These are phyloP conservation scores for Croton laevigatus DNA, from an alignment of 441 rosid species.

Conservation along the genomic window DNA sequence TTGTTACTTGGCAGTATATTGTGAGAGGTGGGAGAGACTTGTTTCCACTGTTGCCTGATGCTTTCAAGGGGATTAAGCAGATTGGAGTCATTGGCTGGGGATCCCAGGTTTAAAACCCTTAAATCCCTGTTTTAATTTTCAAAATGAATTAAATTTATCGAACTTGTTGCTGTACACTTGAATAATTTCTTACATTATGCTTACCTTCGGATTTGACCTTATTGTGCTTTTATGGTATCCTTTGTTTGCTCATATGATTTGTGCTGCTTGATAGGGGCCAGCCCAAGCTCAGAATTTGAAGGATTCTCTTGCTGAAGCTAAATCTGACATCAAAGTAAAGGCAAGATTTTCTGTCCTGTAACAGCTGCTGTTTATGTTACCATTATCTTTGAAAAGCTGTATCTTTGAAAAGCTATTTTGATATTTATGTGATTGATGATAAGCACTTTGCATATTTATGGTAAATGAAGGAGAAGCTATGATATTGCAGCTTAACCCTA, in stretches of 20 bases:
- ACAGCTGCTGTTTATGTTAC: background rate
- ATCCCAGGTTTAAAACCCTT: slow-evolving; percentile 46
- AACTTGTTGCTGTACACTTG: background rate
- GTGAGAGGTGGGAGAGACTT: slow-evolving; percentile 86
- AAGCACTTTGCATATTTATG: background rate
- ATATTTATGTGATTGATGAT: background rate
- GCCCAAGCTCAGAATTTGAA: slow-evolving; percentile 93
- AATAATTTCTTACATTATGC: background rate
- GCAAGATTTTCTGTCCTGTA: slow-evolving; percentile 20
- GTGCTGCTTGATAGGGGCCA: slow-evolving; percentile 54
- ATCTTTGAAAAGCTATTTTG: background rate
- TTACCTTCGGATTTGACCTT: background rate
- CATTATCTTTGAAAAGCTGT: background rate
- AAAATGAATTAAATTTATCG: background rate
- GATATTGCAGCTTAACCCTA: too few relatives aligned
- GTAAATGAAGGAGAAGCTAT: too few relatives aligned
- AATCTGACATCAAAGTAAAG: slow-evolving; percentile 80
- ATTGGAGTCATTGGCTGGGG: slow-evolving; percentile 96
- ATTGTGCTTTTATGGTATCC: background rate
- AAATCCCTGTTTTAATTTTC: background rate
- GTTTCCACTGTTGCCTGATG: slow-evolving; percentile 72
- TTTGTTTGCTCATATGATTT: background rate
- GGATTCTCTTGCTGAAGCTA: slow-evolving; percentile 83
- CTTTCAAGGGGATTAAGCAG: slow-evolving; percentile 81
- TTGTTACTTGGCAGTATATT: slow-evolving; percentile 29